These are phyloP conservation scores for Asclepias syriaca DNA, from an alignment of 257 asterid species.

Conservation along the genomic window DNA sequence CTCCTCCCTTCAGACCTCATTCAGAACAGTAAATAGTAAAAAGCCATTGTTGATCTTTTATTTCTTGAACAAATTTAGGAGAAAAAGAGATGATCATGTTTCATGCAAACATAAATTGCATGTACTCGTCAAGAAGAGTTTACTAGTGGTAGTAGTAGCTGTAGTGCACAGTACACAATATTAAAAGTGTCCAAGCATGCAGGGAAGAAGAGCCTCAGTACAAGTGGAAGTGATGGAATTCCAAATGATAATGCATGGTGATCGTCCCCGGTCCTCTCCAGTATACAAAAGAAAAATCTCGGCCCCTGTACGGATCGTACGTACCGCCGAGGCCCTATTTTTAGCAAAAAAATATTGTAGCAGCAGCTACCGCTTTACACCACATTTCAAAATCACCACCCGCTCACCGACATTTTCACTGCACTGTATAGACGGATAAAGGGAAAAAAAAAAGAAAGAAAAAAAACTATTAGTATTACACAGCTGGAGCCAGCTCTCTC, in stretches of 20 bases:
- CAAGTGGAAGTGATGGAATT: background rate
- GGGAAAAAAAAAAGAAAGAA: too few species aligned
- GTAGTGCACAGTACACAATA: background rate
- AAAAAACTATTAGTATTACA: background rate
- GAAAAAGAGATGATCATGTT: background rate
- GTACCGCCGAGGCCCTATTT: background rate
- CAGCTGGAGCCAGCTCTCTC: conserved; percentile 14
- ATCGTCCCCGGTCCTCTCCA: background rate
- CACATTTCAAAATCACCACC: background rate
- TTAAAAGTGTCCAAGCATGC: background rate
- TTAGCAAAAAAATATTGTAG: background rate
- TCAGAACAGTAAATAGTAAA: too few species aligned
- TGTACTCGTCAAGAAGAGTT: background rate
- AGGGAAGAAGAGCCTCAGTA: background rate
- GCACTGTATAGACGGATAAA: background rate
- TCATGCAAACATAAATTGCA: background rate
- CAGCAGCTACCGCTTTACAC: background rate
- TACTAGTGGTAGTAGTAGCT: too few species aligned
- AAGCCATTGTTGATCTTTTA: background rate
- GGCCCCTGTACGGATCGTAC: conserved; percentile 11
- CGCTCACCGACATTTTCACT: background rate
- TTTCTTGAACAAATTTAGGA: background rate
- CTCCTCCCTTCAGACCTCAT: background rate
- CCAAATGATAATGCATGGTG: background rate
- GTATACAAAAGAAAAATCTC: background rate